These are phyloP conservation scores for Debaryomycetaceae sp. DNA, from an alignment of 1,139 yeast genomes.

Conservation along the genomic window DNA sequence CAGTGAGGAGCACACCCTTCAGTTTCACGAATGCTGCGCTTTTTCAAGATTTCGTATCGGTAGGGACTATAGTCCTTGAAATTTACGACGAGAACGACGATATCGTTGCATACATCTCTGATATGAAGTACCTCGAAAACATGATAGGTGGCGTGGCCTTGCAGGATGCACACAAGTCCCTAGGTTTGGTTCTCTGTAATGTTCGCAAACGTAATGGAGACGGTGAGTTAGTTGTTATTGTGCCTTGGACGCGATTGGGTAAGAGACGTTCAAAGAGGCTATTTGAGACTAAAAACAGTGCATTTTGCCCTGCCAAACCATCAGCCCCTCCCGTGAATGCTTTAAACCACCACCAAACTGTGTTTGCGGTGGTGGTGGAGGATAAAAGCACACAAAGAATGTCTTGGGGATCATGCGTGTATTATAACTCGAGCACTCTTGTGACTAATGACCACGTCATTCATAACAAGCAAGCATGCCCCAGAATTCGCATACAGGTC, in stretches of 20 bases:
- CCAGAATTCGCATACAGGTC: conserved; percentile 10
- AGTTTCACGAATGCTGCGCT: conserved; percentile 54
- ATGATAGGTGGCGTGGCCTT: conserved; percentile 57
- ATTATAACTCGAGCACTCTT: conserved; percentile 21
- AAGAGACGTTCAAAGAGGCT: conserved; percentile 15
- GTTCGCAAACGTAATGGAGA: conserved; percentile 52
- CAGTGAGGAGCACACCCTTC: conserved; percentile 56
- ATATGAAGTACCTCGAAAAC: conserved; percentile 56
- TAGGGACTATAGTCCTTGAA: conserved; percentile 36
- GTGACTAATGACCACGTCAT: conserved; percentile 37
- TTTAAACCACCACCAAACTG: too few relatives aligned
- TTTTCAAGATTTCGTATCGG: conserved; percentile 44
- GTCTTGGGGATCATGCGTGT: conserved; percentile 37
- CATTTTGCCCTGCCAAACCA: too few relatives aligned
- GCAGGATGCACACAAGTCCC: conserved; percentile 12
- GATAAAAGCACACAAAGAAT: conserved; percentile 4
- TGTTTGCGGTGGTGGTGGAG: conserved; percentile 13
- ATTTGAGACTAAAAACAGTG: neutral
- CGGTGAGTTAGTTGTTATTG: conserved; percentile 50
- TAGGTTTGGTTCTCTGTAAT: conserved; percentile 55
- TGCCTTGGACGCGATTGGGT: too few relatives aligned
- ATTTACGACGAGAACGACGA: conserved; percentile 15
- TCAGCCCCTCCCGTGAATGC: too few relatives aligned
- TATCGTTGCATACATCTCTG: conserved; percentile 34
- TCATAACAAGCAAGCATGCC: conserved; percentile 7